These are phyloP conservation scores for Neocucurbitaria cava DNA, from an alignment of 2,329 filamentous ascomycete species.

Conservation along the genomic window DNA sequence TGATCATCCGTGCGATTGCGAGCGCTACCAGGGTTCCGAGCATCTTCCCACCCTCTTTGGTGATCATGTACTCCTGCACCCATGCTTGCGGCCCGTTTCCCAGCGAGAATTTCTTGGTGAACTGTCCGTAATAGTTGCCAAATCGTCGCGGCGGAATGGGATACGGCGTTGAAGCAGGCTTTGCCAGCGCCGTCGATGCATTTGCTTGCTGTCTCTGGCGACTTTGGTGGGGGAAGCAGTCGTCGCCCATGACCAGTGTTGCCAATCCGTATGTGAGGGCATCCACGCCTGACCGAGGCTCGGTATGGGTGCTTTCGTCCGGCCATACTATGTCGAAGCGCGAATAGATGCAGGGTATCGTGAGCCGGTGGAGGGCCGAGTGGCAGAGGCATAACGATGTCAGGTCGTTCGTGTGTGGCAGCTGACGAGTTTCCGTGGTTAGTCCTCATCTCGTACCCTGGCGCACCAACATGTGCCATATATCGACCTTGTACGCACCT, in stretches of 20 bases:
- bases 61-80: constrained; percentile 83
- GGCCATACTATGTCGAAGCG: constrained; percentile 91
- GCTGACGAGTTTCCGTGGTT: constrained; percentile 54
- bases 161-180: constrained; percentile 34
- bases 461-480: neutral
- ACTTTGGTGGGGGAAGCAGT: constrained; percentile 62
- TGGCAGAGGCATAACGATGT: constrained; percentile 79
- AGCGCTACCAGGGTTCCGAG: constrained; percentile 81
- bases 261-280: constrained; percentile 83
- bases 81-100: constrained; percentile 81
- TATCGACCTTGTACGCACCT: constrained; percentile 59
- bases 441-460: constrained; percentile 7
- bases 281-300: constrained; percentile 76
- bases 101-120: constrained; percentile 81
- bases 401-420: constrained; percentile 82
- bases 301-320: constrained; percentile 68
- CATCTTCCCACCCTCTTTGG: constrained; percentile 86
- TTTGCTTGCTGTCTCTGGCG: constrained; percentile 33
- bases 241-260: constrained; percentile 76
- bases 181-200: constrained; percentile 10
- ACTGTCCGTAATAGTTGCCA: constrained; percentile 79
- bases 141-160: constrained; percentile 56
- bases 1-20: constrained; percentile 80
- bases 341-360: constrained; percentile 81
- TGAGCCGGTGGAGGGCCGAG: constrained; percentile 76